Evolutionary conservation across 2,329 filamentous ascomycete species (phyloP), one percentile per base, ranked within the genome.

Genomic region (Allantophomopsis lycopodina): DNA sequence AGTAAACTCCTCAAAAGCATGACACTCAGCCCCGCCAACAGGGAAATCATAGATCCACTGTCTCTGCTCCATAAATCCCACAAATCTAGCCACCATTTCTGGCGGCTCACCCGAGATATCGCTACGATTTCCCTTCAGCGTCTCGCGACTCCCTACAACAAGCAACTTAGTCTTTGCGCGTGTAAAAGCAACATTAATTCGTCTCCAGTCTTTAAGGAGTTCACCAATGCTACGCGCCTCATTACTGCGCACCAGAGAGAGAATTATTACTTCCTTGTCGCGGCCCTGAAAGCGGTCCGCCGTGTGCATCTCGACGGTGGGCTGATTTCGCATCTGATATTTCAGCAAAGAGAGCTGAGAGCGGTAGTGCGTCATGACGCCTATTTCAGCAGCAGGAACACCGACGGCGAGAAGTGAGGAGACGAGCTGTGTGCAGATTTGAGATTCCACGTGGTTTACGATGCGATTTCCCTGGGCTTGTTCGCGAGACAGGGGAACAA

Each of bases 231-330:
- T 76, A 45, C 79, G 76, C 1, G 73, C 71, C 16, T 88, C 78
- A 51, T 98, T 98, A 56, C 78, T 89, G 21, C 91, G 75, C 12
- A 96, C 91, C 21, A 94, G 79, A 40, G 77, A 85, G 7, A 98
- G 71, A 12, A 98, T 75, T 1, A 96, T 74, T 2, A 94, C 79
- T 54, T 94, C 87, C 56, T 98, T 98, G 61, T 98, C 91, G 8
- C 91, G 76, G 6, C 91, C 91, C 57, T 98, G 91, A 59, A 94
- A 98, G 35, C 89, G 86, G 60, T 98, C 91, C 3, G 91, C 88
- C 0, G 91, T 96, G 60, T 98, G 87, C 71, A 96, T 87, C 60
- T 98, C 91, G 2, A 98, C 77, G 2, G 73, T 72, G 0, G 66
- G 61, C 0, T 67, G 62, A 49, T 68, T 60, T 23, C 75, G 73